Conservation (phyloP, 2,329 filamentous ascomycete genomes). For the Pseudogymnoascus sp. region DNA sequence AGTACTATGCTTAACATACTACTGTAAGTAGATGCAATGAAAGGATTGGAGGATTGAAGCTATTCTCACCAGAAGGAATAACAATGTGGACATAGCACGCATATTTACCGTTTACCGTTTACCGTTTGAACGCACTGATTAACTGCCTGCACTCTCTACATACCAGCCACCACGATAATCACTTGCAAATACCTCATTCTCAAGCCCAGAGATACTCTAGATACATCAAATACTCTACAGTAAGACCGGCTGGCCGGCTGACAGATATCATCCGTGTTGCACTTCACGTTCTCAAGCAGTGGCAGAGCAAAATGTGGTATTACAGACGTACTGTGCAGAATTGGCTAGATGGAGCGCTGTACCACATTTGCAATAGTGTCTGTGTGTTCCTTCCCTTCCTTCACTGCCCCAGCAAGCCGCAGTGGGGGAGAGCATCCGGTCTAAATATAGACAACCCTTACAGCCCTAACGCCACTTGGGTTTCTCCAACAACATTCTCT, state of each 20-base stretch:
- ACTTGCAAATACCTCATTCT: not conserved
- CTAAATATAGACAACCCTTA: not conserved
- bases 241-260: not conserved
- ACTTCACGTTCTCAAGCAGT: too few species aligned
- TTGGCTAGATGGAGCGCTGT: not conserved
- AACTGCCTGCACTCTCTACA: not conserved
- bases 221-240: not conserved
- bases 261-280: too few species aligned
- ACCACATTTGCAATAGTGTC: not conserved
- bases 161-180: not conserved
- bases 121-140: not conserved
- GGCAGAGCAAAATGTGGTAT: not conserved
- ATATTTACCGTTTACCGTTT: not conserved
- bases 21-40: not conserved
- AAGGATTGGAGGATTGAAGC: not conserved
- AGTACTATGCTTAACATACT: not conserved
- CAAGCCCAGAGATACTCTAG: not conserved
- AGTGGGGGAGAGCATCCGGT: not conserved
- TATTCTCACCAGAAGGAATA: not conserved
- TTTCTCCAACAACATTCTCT: not conserved
- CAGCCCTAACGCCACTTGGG: constrained; percentile 3
- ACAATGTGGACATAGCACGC: not conserved
- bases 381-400: not conserved
- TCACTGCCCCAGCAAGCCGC: not conserved
- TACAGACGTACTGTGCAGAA: not conserved